A percentile compares a stretch with the other conserved stretches of the same genome.
These are phyloP conservation scores for Porcisia hertigi DNA, from an alignment of 208 protist species.

Conservation along the genomic window DNA sequence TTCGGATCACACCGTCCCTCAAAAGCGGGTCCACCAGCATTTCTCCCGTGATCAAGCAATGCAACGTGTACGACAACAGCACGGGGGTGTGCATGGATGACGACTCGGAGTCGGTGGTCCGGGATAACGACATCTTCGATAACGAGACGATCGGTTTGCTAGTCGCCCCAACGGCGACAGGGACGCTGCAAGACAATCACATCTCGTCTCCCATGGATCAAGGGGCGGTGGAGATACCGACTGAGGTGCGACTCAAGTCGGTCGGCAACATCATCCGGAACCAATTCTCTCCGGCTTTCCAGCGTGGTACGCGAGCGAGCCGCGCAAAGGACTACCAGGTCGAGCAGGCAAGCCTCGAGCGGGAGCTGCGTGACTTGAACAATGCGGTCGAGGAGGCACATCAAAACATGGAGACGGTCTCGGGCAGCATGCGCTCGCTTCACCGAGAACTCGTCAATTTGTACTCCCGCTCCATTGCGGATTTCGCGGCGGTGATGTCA, in stretches of 20 bases:
- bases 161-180: constrained; percentile 38
- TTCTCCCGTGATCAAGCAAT: constrained; percentile 38
- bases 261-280: constrained; percentile 76
- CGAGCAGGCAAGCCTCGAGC: constrained; percentile 31
- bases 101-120: constrained; percentile 36
- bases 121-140: constrained; percentile 87
- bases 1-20: constrained; percentile 39
- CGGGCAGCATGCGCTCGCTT: constrained; percentile 18
- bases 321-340: constrained; percentile 59
- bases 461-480: constrained; percentile 22
- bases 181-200: constrained; percentile 66
- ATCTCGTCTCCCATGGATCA: constrained; percentile 67
- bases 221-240: constrained; percentile 61
- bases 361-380: constrained; percentile 38
- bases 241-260: constrained; percentile 51
- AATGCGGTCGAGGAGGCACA: constrained; percentile 11
- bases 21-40: constrained; percentile 11
- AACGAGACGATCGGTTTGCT: constrained; percentile 62
- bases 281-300: constrained; percentile 87
- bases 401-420: constrained; percentile 9
- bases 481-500: constrained; percentile 3
- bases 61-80: constrained; percentile 69
- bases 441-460: constrained; percentile 21
- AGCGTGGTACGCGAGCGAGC: constrained; percentile 48
- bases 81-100: constrained; percentile 58